phyloP scores from a whole-genome alignment of 1,284 basidiomycete genomes.

The Athelia sp. region DNA sequence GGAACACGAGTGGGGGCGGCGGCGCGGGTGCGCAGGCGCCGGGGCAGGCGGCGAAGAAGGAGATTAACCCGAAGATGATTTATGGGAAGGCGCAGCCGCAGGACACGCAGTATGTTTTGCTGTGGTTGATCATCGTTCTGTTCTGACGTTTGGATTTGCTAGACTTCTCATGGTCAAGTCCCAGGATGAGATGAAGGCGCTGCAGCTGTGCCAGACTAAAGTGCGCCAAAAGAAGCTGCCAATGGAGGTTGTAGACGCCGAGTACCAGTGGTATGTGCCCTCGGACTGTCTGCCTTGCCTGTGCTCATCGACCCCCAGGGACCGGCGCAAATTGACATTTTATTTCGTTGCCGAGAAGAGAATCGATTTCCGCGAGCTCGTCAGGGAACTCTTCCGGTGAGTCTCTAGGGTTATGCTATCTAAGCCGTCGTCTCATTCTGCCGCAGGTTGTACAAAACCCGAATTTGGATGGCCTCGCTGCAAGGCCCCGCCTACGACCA shows the following conservation, averaged over 20 bases:
- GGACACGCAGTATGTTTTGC: constrained; percentile 66
- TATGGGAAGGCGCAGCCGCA: constrained; percentile 86
- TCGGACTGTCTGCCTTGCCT: neutral
- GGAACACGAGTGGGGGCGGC: constrained; percentile 22
- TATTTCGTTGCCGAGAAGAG: constrained; percentile 95
- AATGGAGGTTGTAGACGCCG: constrained; percentile 97
- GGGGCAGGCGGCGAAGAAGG: constrained; percentile 56
- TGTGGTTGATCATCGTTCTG: constrained; percentile 25
- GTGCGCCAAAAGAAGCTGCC: constrained; percentile 90
- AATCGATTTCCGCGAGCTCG: constrained; percentile 96
- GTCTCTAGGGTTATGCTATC: constrained; percentile 8
- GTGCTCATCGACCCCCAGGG: constrained; percentile 44
- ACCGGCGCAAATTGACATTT: constrained; percentile 95
- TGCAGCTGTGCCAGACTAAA: constrained; percentile 88
- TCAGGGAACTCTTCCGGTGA: constrained; percentile 86
- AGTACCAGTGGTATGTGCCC: constrained; percentile 86
- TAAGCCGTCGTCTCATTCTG: neutral
- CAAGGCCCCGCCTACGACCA: constrained; percentile 26
- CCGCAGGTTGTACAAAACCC: constrained; percentile 63
- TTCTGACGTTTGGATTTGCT: constrained; percentile 5
- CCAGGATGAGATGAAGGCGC: constrained; percentile 89
- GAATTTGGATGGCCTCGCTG: constrained; percentile 72
- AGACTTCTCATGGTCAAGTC: constrained; percentile 77
- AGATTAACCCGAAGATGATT: constrained; percentile 95
- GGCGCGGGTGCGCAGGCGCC: constrained; percentile 24